Base-by-base conservation (phyloP, 1,139 yeast genomes). In the Sporopachydermia cereana region DNA sequence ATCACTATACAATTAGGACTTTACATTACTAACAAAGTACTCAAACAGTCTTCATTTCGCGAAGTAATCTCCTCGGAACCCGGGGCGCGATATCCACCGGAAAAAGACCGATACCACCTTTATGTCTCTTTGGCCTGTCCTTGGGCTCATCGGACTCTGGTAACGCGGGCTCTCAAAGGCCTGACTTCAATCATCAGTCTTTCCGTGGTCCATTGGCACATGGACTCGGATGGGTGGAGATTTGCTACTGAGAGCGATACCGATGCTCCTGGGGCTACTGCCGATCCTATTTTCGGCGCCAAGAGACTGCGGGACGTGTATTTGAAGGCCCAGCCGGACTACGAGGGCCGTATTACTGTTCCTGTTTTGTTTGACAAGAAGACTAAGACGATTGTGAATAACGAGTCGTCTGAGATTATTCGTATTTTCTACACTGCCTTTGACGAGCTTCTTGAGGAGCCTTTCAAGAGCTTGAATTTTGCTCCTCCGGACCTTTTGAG, bases 301-400 rank as follows among this genome's bases (percentile, higher is more conserved):
- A 62, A 71, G 47, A 71, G 86, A 54, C 54, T 89, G 46, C 71
- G 80, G 41, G 82, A 89, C 52, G 57, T 89, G 36, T 89, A 89
- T 62, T 79, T 67, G 62, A 79, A 78, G 61, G 86, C 84, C 14
- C 69, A 85, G 46, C 81, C 91, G 2, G 74, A 81, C 31, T 89
- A 86, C 61, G 66, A 61, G 18, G 95, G 93, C 2, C 71, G 96
- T 51, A 84, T 76, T 60, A 89, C 97, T 1, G 97, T 89, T 36
- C 97, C 97, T 1, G 84, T 88, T 1, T 69, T 89, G 54, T 89
- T 95, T 94, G 97, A 89, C 61, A 83, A 75, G 57, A 80, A 88
- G 62, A 72, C 74, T 36, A 67, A 76, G 48, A 84, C 95, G 2
- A 84, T 89, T 60, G 97, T 89, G 48, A 85, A 76, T 67, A 89